Evolutionary conservation across 148 eudicot genomes (phyloP), one percentile per base, ranked within the genome.

Genomic region (Rhododendron simsii): DNA sequence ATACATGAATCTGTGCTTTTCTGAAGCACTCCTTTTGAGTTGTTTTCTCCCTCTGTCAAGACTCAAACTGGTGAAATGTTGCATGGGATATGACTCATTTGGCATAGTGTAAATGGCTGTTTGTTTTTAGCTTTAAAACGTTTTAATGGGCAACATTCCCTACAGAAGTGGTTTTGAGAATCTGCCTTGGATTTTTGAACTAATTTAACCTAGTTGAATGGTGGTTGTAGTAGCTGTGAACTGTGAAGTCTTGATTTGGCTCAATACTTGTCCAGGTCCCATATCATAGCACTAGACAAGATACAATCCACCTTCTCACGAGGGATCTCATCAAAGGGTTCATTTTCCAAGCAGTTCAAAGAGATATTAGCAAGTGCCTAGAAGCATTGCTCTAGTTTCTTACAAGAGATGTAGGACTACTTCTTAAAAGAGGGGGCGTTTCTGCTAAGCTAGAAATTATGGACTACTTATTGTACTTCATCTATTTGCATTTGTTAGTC

Each of bases 1-100:
- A 82, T 28, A 69, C 78, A 67, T 47, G 53, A 83, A 45, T 63
- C 37, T 83, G 76, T 65, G 47, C 59, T 47, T 67, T 44, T 80
- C 30, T 75, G 45, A 30, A 79, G 37, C 65, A 30, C 26, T 53
- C n/a, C 48, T 30, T 0, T 20, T 78, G 55, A 21, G 55, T 47
- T 47, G 41, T 48, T 14, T 47, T 50, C 59, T 79, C 21, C 47
- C 39, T 7, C 9, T 45, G 82, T 79, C 57, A 41, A 41, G 45
- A 41, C 45, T 41, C 45, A 23, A 50, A 79, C 59, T 48, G 35
- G 59, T 79, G 61, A 50, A 47, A 79, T 50, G 61, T 79, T 47
- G 82, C 80, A 44, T 21, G 6, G 13, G 20, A n/a, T 53, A 50
- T 71, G 76, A 14, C 76, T 80, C 30, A 7, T 51, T 80, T 80